A percentile compares a stretch with the other conserved stretches of the same genome.
phyloP scores from a whole-genome alignment of 495 filamentous ascomycete species.

The Amorphotheca resinae region DNA sequence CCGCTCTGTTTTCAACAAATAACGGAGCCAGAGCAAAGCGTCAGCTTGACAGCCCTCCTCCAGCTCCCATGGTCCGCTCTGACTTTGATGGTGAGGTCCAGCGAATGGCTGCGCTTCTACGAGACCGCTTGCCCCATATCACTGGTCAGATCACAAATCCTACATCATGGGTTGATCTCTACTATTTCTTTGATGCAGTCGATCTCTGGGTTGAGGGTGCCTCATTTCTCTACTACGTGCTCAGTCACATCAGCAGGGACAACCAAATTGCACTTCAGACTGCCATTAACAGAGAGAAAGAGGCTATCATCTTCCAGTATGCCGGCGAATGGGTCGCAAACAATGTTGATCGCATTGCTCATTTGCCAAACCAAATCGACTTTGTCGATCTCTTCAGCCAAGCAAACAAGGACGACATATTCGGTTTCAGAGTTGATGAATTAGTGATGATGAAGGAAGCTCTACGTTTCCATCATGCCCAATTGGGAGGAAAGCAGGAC shows the following conservation, averaged over 20 bases:
- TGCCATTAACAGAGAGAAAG: background rate
- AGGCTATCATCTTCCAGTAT: conserved; percentile 1
- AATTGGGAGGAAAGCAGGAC: background rate
- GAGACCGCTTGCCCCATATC: conserved; percentile 23
- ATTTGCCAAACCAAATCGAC: background rate
- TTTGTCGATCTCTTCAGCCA: background rate
- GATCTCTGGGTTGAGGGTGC: conserved; percentile 35
- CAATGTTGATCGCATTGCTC: background rate
- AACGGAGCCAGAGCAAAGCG: conserved; percentile 18
- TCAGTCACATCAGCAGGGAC: conserved; percentile 10
- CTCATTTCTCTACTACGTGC: conserved; percentile 31
- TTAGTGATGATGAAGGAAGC: background rate
- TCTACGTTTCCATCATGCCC: background rate
- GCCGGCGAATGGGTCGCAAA: conserved; percentile 1
- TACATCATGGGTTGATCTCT: conserved; percentile 25
- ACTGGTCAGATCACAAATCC: background rate
- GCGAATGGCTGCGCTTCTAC: conserved; percentile 21
- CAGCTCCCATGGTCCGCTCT: conserved; percentile 13
- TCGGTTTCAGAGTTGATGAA: background rate
- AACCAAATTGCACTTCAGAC: background rate
- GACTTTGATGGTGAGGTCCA: conserved; percentile 22
- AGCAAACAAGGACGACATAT: background rate
- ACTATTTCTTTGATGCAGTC: conserved; percentile 38
- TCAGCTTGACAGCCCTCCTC: conserved; percentile 16
- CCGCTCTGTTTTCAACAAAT: conserved; percentile 26